phyloP scores from a whole-genome alignment of 805 yeast species.

The Kregervanrija delftensis region DNA sequence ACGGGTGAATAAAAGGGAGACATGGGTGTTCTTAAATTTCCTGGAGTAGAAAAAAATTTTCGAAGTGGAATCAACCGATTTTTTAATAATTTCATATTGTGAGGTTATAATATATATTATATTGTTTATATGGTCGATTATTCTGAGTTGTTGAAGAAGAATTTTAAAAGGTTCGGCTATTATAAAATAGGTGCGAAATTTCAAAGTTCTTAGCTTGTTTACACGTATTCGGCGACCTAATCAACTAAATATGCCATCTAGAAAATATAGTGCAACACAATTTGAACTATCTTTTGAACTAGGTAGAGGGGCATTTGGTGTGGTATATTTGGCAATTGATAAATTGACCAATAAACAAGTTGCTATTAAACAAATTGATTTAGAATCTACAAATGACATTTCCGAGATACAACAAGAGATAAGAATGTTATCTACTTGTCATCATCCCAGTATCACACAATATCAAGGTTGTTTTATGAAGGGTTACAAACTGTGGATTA shows the following conservation, averaged over 20 bases:
- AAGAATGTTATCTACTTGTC: conserved; percentile 59
- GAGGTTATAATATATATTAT: too few relatives aligned
- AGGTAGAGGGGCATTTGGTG: conserved; percentile 77
- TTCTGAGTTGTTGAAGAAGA: too few relatives aligned
- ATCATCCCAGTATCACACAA: conserved; percentile 52
- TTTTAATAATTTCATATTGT: too few relatives aligned
- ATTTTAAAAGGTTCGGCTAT: too few relatives aligned
- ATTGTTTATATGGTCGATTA: too few relatives aligned
- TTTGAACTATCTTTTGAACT: conserved; percentile 47
- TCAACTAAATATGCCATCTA: background rate
- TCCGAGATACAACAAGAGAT: conserved; percentile 71
- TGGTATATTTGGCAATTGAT: conserved; percentile 59
- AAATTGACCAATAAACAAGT: conserved; percentile 36
- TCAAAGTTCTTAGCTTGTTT: background rate
- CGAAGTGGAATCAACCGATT: too few relatives aligned
- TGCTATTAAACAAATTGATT: conserved; percentile 62
- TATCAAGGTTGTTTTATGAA: conserved; percentile 68
- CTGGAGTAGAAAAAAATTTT: too few relatives aligned
- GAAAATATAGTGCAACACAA: conserved; percentile 31
- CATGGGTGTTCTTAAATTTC: background rate
- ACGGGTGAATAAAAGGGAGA: background rate
- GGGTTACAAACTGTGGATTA: conserved; percentile 67
- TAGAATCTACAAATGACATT: conserved; percentile 65
- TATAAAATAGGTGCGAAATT: too few relatives aligned
- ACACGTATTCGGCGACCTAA: background rate